Base-by-base conservation (phyloP, 371 early-diverging fungal genomes). In the Actinomortierella wolfii region DNA sequence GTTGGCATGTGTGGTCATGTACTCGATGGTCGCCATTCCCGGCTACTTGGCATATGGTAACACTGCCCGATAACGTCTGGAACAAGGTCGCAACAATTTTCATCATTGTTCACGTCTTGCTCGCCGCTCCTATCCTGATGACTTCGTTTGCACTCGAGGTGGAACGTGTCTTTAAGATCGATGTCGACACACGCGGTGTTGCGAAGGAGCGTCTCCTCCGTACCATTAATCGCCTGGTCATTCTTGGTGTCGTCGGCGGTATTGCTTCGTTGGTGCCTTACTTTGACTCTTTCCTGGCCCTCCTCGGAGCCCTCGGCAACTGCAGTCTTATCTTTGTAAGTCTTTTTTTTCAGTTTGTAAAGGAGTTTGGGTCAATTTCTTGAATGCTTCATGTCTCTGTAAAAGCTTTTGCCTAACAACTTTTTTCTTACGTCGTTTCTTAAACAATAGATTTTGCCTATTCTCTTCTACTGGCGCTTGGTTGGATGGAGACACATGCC, bases 1-100 rank as follows among this genome's bases (percentile, higher is more conserved):
- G 64, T 68, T 78, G 17, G 85, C 88, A 28, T 89, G 92, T 64
- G 84, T 86, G n/a, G 54, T 70, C 44, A 83, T 94, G 81, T 94
- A 95, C 64, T 60, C 89, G 47, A 56, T 87, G 47, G 86, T 89
- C 25, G 94, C 91, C 46, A 78, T 84, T 17, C 81, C 90, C 15
- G 93, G 92, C 25, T 95, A 95, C 61, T 82, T 84, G 42, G 82
- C 91, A 45, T 95, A 92, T 67, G 95, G 94, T 41, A 64, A 71
- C 39, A 25, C 44, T 1, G 88, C 89, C 14, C 54, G 65, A 70
- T 0, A 90, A 86, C 18, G 75, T 51, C 17, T 55, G 58, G 15
- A 20, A 56, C 7, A 71, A 60, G 9, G 71, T 88, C 18, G 90
- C 94, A 13, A 86, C 90, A 49, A 82, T 85, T 28, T 79, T 89